These are phyloP conservation scores for Boletus sp. DNA, from an alignment of 768 basidiomycete genomes.

Conservation along the genomic window DNA sequence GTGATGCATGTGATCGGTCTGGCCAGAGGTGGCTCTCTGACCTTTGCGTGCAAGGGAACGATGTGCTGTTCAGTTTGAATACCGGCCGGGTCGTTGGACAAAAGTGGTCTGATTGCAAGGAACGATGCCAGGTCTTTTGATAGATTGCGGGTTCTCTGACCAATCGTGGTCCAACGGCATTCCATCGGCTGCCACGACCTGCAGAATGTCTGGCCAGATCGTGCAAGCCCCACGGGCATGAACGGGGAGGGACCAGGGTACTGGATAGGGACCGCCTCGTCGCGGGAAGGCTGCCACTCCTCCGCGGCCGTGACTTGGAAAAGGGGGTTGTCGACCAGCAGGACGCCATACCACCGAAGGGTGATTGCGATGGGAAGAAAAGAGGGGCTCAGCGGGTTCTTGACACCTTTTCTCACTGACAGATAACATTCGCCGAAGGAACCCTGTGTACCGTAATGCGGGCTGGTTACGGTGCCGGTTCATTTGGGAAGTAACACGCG, in stretches of 20 bases:
- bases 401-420: constrained; percentile 6
- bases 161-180: not conserved
- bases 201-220: not conserved
- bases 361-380: not conserved
- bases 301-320: not conserved
- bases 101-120: constrained; percentile 9
- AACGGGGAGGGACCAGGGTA: not conserved
- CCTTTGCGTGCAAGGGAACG: not conserved
- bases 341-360: not conserved
- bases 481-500: constrained; percentile 1
- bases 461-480: constrained; percentile 8
- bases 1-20: not conserved
- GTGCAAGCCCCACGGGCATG: not conserved
- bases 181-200: not conserved
- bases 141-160: not conserved
- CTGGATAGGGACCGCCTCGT: not conserved
- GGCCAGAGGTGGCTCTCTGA: too few species aligned
- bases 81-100: not conserved
- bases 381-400: not conserved
- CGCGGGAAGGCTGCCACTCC: not conserved
- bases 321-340: not conserved
- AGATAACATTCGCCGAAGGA: not conserved
- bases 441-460: not conserved
- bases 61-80: not conserved
- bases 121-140: not conserved